A percentile compares a stretch with the other conserved stretches of the same genome.
These are phyloP conservation scores for Solanum acaule DNA, from an alignment of 257 asterid genomes.

Conservation along the genomic window DNA sequence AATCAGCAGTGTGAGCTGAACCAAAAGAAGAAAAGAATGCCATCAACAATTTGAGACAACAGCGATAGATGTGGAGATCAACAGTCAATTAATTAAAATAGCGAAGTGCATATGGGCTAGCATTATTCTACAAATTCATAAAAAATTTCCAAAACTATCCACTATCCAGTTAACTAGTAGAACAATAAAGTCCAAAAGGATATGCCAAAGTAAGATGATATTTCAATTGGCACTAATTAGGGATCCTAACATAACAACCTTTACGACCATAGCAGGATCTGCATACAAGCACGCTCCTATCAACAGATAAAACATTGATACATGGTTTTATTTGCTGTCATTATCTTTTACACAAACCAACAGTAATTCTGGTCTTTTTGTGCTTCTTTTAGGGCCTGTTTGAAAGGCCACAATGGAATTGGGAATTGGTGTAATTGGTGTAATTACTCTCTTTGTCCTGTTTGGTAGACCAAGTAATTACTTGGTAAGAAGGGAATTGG, in stretches of 20 bases:
- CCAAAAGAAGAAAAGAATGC: slow-evolving; percentile 20
- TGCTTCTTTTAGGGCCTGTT: background rate
- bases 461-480: too few species aligned
- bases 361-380: background rate
- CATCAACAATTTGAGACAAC: slow-evolving; percentile 12
- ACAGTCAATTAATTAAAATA: background rate
- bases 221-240: background rate
- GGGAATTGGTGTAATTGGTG: too few species aligned
- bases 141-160: background rate
- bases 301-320: background rate
- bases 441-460: too few species aligned
- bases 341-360: background rate
- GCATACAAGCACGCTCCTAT: background rate
- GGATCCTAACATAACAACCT: background rate
- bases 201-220: background rate
- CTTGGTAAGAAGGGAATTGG: too few species aligned
- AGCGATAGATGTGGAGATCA: background rate
- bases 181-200: background rate
- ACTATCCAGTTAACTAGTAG: background rate
- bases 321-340: background rate
- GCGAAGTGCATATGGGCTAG: background rate
- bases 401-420: too few species aligned
- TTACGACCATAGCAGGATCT: background rate
- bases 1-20: slow-evolving; percentile 33
- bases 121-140: background rate